Evolutionary conservation across 208 protist genomes (phyloP).

Genomic region (Tritrichomonas foetus): DNA sequence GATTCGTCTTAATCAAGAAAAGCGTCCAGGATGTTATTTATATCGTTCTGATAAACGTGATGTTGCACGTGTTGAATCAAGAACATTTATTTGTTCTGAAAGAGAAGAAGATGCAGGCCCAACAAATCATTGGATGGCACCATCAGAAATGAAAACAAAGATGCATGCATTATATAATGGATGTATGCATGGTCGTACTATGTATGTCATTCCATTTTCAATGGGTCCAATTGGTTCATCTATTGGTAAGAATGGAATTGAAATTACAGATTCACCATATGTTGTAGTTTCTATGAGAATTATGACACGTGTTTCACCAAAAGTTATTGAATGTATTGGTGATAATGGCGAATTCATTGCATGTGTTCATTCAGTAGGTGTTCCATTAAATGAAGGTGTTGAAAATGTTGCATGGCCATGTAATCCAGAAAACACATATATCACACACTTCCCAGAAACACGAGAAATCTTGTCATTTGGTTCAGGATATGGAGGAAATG

Average conservation of each 20-base stretch:
- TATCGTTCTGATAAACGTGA: conserved; percentile 53
- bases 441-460: conserved; percentile 64
- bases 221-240: no score
- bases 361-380: conserved; percentile 53
- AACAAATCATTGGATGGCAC: conserved; percentile 53
- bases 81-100: conserved; percentile 56
- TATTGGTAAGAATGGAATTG: conserved; percentile 49
- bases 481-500: no score
- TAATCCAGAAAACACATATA: no score
- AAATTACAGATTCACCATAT: conserved; percentile 54
- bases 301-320: conserved; percentile 51
- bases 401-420: conserved; percentile 58
- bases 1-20: conserved; percentile 46
- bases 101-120: conserved; percentile 48
- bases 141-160: conserved; percentile 37
- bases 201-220: no score
- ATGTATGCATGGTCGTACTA: conserved; percentile 53
- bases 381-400: conserved; percentile 48
- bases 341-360: conserved; percentile 45
- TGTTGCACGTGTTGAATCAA: conserved; percentile 51
- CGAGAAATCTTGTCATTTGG: conserved; percentile 62
- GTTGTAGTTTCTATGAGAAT: conserved; percentile 55
- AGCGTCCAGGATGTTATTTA: conserved; percentile 52
- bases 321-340: conserved; percentile 46
- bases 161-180: conserved; percentile 41